phyloP scores from a whole-genome alignment of 2,329 filamentous ascomycete genomes.

The Colletotrichum cordylinicola region DNA sequence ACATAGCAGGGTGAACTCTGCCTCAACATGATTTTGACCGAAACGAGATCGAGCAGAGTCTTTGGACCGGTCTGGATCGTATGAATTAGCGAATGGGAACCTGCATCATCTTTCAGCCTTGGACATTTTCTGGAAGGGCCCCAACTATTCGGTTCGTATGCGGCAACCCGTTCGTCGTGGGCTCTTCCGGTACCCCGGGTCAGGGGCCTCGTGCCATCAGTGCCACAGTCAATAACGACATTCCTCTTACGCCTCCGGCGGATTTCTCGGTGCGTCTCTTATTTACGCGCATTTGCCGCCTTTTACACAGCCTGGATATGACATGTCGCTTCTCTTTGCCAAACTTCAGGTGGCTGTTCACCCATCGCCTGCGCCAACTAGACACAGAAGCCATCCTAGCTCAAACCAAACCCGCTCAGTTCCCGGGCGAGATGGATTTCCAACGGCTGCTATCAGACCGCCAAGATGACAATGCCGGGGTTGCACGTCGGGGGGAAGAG shows the following conservation, averaged over 20 bases:
- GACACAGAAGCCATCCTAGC: background rate
- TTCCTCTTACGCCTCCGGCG: background rate
- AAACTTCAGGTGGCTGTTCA: background rate
- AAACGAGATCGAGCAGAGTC: background rate
- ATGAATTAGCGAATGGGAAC: background rate
- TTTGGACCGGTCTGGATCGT: background rate
- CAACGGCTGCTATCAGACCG: background rate
- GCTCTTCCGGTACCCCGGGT: background rate
- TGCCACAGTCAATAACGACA: background rate
- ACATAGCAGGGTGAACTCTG: background rate
- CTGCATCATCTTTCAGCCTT: background rate
- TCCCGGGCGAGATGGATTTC: background rate
- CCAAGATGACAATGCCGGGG: background rate
- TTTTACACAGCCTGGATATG: background rate
- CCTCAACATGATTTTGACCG: background rate
- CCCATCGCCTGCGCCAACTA: background rate
- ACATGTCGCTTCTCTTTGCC: background rate
- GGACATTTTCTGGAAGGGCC: background rate
- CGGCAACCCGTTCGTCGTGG: background rate
- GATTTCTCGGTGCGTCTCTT: background rate
- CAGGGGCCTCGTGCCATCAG: background rate
- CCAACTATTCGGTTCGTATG: background rate
- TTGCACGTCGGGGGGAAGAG: background rate
- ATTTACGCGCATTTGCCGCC: background rate
- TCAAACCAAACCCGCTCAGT: background rate